A percentile compares a stretch with the other conserved stretches of the same genome.
These are phyloP conservation scores for Rhodomyrtus psidioides DNA, from an alignment of 441 rosid species.

Conservation along the genomic window DNA sequence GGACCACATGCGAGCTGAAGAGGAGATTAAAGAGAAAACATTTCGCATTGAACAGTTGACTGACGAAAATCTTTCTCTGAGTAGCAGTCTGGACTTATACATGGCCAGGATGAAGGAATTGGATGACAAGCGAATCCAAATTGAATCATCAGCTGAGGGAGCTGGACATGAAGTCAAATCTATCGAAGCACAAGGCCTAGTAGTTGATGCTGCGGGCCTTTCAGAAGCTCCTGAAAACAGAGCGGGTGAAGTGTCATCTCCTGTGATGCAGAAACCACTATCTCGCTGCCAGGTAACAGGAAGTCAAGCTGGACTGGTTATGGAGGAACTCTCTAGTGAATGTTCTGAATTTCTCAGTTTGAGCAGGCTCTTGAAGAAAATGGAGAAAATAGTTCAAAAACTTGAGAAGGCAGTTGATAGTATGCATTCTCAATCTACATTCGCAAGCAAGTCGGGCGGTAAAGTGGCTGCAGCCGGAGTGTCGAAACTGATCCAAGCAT, in stretches of 20 bases:
- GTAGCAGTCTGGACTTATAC: conserved; percentile 33
- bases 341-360: conserved; percentile 35
- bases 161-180: conserved; percentile 19
- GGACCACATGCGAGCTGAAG: conserved; percentile 32
- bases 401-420: conserved; percentile 62
- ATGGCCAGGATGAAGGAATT: conserved; percentile 34
- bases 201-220: conserved; percentile 20
- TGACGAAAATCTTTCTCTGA: conserved; percentile 44
- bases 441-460: conserved; percentile 28
- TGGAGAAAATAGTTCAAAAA: conserved; percentile 38
- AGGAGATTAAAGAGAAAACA: conserved; percentile 38
- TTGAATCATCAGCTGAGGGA: conserved; percentile 16
- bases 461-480: conserved; percentile 45
- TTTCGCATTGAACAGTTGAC: conserved; percentile 40
- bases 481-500: conserved; percentile 83
- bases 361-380: conserved; percentile 50
- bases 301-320: conserved; percentile 7
- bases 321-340: conserved; percentile 31
- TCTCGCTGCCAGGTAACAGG: conserved; percentile 6
- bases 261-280: conserved; percentile 10
- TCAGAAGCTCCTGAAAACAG: conserved; percentile 9
- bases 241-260: conserved; percentile 15
- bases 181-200: conserved; percentile 14
- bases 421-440: conserved; percentile 30
- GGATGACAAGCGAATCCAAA: conserved; percentile 19